These are phyloP conservation scores for Fusarium pseudoanthophilum DNA, from an alignment of 2,329 filamentous ascomycete species.

Conservation along the genomic window DNA sequence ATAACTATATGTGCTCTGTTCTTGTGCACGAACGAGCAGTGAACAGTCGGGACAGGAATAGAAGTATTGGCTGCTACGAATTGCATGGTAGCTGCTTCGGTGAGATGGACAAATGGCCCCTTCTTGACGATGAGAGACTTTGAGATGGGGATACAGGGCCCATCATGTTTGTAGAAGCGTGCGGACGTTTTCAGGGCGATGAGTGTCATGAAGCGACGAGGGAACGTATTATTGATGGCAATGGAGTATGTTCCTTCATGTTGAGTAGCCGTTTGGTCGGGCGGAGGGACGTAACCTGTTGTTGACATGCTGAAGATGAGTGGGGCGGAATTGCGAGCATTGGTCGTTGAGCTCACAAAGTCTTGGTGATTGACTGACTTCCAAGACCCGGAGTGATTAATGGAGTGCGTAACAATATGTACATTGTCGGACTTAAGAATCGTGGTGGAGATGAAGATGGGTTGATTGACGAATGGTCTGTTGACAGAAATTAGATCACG, in stretches of 20 bases:
- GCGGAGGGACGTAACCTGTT: neutral
- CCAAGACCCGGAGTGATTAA: no score
- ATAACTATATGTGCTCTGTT: slow-evolving; percentile 59
- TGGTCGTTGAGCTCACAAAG: accelerated
- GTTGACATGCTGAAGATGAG: neutral
- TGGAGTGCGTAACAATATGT: accelerated
- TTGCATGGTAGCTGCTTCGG: slow-evolving; percentile 37
- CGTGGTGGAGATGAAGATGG: neutral
- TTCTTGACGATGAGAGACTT: slow-evolving; percentile 42
- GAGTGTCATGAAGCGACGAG: slow-evolving; percentile 40
- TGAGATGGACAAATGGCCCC: slow-evolving; percentile 26
- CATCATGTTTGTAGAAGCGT: slow-evolving; percentile 39
- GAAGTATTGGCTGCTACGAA: slow-evolving; percentile 36
- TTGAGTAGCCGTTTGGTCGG: slow-evolving; percentile 3
- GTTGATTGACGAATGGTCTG: neutral
- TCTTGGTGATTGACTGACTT: neutral
- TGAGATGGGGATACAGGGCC: slow-evolving; percentile 40
- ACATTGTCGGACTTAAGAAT: neutral
- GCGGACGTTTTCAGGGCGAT: slow-evolving; percentile 45
- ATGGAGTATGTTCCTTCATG: slow-evolving; percentile 42
- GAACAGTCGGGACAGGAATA: slow-evolving; percentile 34
- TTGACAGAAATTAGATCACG: neutral
- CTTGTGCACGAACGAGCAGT: slow-evolving; percentile 51
- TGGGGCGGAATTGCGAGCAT: neutral
- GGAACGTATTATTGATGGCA: slow-evolving; percentile 46